Base-by-base conservation (phyloP, 352 stramenopile genomes). In the Vaucheria bursata region DNA sequence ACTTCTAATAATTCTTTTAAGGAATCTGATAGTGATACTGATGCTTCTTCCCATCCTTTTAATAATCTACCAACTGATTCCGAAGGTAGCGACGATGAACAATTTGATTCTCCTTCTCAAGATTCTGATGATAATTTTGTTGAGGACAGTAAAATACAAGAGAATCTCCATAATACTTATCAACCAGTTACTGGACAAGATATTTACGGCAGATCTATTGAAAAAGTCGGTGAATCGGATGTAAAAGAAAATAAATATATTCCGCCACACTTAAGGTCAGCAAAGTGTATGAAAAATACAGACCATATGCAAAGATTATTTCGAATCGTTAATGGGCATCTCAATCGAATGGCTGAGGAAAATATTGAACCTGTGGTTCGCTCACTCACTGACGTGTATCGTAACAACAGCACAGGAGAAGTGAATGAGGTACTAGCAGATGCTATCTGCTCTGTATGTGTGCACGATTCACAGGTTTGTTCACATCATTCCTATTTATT, bases 341-440 rank as follows among this genome's bases (percentile, higher is more conserved):
- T 95, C 1, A 96, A 95, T 79, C 89, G 91, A 49, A 91, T 96
- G 65, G 92, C 90, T 12, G 91, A 95, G 84, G 88, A 86, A 72
- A 95, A 95, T 76, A 92, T 95, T 85, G 90, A 96, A 85, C 77
- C 83, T 12, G 73, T 86, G 6, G 66, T 72, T 37, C 79, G 68
- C 25, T 50, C 82, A 52, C 64, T 87, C 29, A 36, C 38, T n/a
- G 77, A 77, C 18, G 33, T 84, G 8, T 85, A 85, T 68, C 39
- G 79, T 1, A 70, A 38, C 3, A 68, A 87, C 66, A 76, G 76
- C 32, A 79, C 65, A 49, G 78, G 45, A 12, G 67, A 77, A 25
- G 45, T 83, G 38, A 84, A 81, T 29, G 64, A 80, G 52, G 34
- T 73, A 1, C 67, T 85, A 29, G 74, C 65, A 68, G 73, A 82